phyloP scores from a whole-genome alignment of 345 rosid species.

The Euphorbia pulcherrima region DNA sequence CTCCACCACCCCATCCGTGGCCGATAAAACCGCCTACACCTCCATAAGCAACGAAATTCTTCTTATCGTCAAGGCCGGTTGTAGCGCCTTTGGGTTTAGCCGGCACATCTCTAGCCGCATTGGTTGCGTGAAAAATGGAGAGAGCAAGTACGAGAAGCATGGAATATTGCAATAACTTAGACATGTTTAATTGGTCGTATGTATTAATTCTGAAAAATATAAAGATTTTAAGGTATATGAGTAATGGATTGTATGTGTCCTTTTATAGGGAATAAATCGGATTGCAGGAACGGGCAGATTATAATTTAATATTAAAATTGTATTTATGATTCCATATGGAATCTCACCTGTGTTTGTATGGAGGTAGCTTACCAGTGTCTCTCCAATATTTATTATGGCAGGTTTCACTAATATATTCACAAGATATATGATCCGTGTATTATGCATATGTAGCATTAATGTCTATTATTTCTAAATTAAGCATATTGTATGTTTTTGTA shows the following conservation, averaged over 20 bases:
- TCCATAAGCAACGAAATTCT: slow-evolving; percentile 13
- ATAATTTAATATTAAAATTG: not conserved
- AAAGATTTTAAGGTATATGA: not conserved
- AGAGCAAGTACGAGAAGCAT: slow-evolving; percentile 4
- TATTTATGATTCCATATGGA: slow-evolving; percentile 9
- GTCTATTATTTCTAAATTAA: too few relatives aligned
- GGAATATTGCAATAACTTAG: not conserved
- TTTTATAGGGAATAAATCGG: not conserved
- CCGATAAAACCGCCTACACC: slow-evolving; percentile 24
- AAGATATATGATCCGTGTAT: too few relatives aligned
- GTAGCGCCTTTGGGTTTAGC: slow-evolving; percentile 2
- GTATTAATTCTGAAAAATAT: not conserved
- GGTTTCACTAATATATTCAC: too few relatives aligned
- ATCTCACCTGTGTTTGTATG: not conserved
- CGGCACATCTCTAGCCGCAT: slow-evolving; percentile 5
- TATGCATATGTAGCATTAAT: too few relatives aligned
- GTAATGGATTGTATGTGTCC: not conserved
- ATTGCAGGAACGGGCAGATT: not conserved
- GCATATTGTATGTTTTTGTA: too few relatives aligned
- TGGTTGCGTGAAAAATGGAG: not conserved
- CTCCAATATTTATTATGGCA: not conserved
- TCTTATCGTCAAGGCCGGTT: slow-evolving; percentile 14
- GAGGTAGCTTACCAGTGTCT: slow-evolving; percentile 2
- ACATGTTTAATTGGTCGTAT: not conserved
- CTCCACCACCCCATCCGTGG: slow-evolving; percentile 7